Evolutionary conservation across 1,284 basidiomycete species (phyloP).

Genomic region (Ceratobasidium sp.): DNA sequence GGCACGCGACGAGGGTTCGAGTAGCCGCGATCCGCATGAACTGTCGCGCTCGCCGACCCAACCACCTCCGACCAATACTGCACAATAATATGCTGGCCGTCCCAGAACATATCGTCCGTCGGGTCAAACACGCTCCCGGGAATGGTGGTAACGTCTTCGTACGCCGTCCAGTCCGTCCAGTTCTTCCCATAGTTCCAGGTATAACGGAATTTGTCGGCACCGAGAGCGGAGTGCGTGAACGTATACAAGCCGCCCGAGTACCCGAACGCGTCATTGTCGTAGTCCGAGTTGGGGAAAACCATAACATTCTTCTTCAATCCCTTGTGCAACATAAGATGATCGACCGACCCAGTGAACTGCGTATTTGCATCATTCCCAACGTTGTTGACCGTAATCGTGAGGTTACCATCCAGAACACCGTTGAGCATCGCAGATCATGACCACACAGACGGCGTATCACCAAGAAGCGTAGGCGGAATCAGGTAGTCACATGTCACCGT

Average conservation of each 20-base stretch:
- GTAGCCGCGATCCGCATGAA: conserved; percentile 83
- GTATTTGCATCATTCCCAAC: conserved; percentile 64
- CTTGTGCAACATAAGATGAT: conserved; percentile 85
- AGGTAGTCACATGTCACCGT: conserved; percentile 83
- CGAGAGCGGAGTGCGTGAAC: conserved; percentile 83
- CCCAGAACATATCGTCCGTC: conserved; percentile 76
- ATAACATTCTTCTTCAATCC: conserved; percentile 80
- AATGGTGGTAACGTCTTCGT: conserved; percentile 80
- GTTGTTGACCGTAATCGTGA: conserved; percentile 77
- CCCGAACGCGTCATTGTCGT: conserved; percentile 74
- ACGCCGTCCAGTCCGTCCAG: conserved; percentile 83
- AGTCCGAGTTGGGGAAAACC: conserved; percentile 85
- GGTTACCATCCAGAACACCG: conserved; percentile 83
- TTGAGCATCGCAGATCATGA: conserved; percentile 78
- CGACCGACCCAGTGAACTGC: conserved; percentile 67
- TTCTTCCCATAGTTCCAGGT: conserved; percentile 87
- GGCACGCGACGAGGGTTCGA: conserved; percentile 78
- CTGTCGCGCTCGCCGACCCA: conserved; percentile 72
- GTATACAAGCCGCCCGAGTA: conserved; percentile 73
- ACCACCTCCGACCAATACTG: conserved; percentile 86
- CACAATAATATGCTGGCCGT: conserved; percentile 85
- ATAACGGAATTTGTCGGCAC: conserved; percentile 90
- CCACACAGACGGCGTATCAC: conserved; percentile 72
- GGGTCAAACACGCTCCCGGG: conserved; percentile 68
- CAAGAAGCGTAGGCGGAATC: conserved; percentile 64